A percentile compares a stretch with the other conserved stretches of the same genome.
Evolutionary conservation across 2,329 filamentous ascomycete species (phyloP).

Genomic region (Cordyceps cicadae): DNA sequence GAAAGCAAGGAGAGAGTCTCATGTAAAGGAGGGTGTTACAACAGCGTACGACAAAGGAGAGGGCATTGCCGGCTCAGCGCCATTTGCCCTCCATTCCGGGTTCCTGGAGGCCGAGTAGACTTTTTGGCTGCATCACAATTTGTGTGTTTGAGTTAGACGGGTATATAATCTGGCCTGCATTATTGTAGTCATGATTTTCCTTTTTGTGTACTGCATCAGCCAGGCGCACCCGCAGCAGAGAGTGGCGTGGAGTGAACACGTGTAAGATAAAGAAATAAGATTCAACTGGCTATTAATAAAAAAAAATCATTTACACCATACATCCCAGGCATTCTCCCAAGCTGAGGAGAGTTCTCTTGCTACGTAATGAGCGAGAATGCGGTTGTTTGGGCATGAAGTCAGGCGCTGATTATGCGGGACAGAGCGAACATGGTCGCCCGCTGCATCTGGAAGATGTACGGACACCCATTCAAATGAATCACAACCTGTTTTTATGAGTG

Average conservation of each 20-base stretch:
- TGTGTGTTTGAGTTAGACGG: not conserved
- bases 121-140: not conserved
- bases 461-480: not conserved
- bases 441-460: not conserved
- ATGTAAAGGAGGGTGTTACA: not conserved
- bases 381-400: too few relatives aligned
- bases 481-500: not conserved
- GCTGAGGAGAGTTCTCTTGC: too few relatives aligned
- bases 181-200: not conserved
- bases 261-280: not conserved
- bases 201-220: not conserved
- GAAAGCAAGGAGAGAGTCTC: not conserved
- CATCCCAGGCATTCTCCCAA: too few relatives aligned
- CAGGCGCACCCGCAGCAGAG: not conserved
- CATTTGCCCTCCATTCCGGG: not conserved
- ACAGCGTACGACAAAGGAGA: not conserved
- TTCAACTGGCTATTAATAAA: too few relatives aligned
- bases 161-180: not conserved
- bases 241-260: not conserved
- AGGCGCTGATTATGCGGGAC: too few relatives aligned
- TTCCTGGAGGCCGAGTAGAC: not conserved
- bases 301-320: too few relatives aligned
- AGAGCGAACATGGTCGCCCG: too few relatives aligned
- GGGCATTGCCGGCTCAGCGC: not conserved
- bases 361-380: too few relatives aligned